phyloP scores from a whole-genome alignment of 371 early-diverging fungal genomes.

The Mucor saturninus region DNA sequence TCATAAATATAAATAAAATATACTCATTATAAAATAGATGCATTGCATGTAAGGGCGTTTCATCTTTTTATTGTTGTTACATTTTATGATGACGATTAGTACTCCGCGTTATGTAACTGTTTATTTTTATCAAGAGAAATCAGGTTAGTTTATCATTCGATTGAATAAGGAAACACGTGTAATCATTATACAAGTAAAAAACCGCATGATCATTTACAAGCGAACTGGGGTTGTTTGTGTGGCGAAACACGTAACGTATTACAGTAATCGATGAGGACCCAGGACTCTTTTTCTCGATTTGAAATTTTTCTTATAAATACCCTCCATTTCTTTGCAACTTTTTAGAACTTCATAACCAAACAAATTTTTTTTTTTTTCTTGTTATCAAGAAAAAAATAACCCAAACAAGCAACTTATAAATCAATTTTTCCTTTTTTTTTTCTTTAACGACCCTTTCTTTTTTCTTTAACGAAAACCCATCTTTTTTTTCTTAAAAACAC shows the following conservation, averaged over 20 bases:
- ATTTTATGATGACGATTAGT: not conserved
- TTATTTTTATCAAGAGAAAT: not conserved
- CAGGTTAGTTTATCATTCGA: conserved; percentile 12
- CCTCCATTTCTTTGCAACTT: conserved; percentile 3
- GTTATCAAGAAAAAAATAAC: conserved; percentile 21
- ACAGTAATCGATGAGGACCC: conserved; percentile 26
- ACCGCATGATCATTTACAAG: conserved; percentile 24
- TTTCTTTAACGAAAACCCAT: conserved; percentile 9
- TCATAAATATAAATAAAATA: not conserved
- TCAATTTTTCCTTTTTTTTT: conserved; percentile 16
- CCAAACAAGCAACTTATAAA: conserved; percentile 22
- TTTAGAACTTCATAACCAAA: conserved; percentile 25
- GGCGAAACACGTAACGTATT: conserved; percentile 24
- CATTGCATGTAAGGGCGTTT: not conserved
- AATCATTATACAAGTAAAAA: conserved; percentile 7
- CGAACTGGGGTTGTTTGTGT: conserved; percentile 9
- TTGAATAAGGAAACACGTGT: conserved; percentile 15
- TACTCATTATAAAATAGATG: not conserved
- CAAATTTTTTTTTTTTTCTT: conserved; percentile 24
- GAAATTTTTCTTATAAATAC: conserved; percentile 19
- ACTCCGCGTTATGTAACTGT: not conserved
- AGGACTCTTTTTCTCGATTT: not conserved
- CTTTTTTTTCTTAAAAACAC: conserved; percentile 1
- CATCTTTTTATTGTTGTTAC: not conserved
- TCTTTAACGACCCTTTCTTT: conserved; percentile 23